phyloP scores from a whole-genome alignment of 2,329 filamentous ascomycete genomes.

The Aspergillus pseudoviridinutans region DNA sequence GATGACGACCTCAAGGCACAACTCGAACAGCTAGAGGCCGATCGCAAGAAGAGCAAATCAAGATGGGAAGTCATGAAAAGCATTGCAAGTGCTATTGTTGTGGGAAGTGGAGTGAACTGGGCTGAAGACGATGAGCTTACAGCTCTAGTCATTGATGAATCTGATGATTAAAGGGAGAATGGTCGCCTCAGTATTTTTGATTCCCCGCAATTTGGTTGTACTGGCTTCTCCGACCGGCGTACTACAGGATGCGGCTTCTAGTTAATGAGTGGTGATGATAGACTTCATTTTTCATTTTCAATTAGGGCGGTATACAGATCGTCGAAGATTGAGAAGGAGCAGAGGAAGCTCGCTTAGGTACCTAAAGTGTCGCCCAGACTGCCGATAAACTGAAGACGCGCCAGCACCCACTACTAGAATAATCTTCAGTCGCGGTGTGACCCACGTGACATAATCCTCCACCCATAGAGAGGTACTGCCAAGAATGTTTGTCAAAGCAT shows the following conservation, averaged over 20 bases:
- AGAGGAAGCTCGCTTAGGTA: neutral
- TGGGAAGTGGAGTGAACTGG: slow-evolving; percentile 81
- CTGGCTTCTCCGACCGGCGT: neutral
- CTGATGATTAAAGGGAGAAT: slow-evolving; percentile 48
- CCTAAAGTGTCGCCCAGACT: neutral
- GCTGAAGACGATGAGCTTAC: slow-evolving; percentile 63
- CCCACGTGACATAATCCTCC: slow-evolving; percentile 23
- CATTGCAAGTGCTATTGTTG: slow-evolving; percentile 72
- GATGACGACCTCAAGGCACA: slow-evolving; percentile 53
- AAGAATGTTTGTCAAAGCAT: slow-evolving; percentile 11
- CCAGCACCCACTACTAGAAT: neutral
- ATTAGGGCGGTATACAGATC: neutral
- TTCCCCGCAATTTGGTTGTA: neutral
- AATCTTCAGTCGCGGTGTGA: neutral
- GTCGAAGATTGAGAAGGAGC: too few relatives aligned
- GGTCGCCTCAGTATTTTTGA: neutral
- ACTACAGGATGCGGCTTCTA: neutral
- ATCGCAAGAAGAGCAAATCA: slow-evolving; percentile 60
- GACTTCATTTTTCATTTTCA: neutral
- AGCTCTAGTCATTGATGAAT: slow-evolving; percentile 65
- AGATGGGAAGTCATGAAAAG: slow-evolving; percentile 73
- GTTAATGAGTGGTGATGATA: too few relatives aligned
- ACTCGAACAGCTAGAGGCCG: slow-evolving; percentile 55
- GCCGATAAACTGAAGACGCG: too few relatives aligned
- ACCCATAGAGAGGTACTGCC: neutral